A percentile compares a stretch with the other conserved stretches of the same genome.
Conservation (phyloP, 345 rosid genomes). For the Brassica rapa region DNA sequence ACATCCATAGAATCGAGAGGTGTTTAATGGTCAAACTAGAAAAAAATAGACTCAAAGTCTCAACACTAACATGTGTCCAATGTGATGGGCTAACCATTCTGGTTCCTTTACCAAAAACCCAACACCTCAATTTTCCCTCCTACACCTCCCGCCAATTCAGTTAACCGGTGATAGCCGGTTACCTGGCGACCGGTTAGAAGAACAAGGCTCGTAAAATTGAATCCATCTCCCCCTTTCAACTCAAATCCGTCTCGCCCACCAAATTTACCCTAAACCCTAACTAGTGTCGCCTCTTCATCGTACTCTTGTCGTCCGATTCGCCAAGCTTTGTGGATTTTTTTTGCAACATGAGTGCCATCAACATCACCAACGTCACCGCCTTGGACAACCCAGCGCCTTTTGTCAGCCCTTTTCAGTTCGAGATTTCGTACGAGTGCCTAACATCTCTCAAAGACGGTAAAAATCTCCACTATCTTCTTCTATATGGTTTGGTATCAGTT, state of each 20-base stretch:
- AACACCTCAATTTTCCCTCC: slow-evolving; percentile 18
- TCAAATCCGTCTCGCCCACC: not conserved
- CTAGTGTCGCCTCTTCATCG: not conserved
- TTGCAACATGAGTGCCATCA: slow-evolving; percentile 76
- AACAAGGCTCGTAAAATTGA: not conserved
- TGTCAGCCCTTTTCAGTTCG: slow-evolving; percentile 87
- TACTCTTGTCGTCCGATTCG: not conserved
- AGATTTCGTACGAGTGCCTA: slow-evolving; percentile 95
- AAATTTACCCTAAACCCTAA: not conserved
- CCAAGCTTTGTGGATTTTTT: not conserved
- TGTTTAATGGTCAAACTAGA: too few species aligned
- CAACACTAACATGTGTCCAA: too few species aligned
- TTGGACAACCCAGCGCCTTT: slow-evolving; percentile 93
- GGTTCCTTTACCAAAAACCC: too few species aligned
- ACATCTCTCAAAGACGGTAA: slow-evolving; percentile 92
- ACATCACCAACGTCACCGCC: slow-evolving; percentile 85
- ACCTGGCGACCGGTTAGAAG: slow-evolving; percentile 28
- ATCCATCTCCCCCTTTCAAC: not conserved
- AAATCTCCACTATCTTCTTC: too few species aligned
- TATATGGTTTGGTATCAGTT: too few species aligned
- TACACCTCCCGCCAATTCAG: slow-evolving; percentile 48
- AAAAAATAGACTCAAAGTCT: too few species aligned
- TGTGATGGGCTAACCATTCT: too few species aligned
- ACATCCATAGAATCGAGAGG: too few species aligned
- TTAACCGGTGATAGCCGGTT: slow-evolving; percentile 42